phyloP scores from a whole-genome alignment of 805 yeast species.

The Kodamaea hsintzibuensis region DNA sequence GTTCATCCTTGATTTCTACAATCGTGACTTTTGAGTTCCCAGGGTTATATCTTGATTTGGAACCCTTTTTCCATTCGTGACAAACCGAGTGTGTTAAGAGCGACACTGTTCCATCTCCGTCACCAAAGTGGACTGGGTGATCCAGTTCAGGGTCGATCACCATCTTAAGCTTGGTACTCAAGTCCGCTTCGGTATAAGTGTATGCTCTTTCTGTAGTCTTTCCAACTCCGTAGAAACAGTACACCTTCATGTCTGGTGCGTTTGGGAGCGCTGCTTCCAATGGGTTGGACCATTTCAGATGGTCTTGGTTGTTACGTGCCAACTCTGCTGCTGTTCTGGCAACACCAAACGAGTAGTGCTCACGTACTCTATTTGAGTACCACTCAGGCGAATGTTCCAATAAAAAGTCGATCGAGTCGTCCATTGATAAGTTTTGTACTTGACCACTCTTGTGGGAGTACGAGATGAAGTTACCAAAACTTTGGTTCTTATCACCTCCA shows the following conservation, averaged over 20 bases:
- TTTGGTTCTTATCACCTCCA: slow-evolving; percentile 18
- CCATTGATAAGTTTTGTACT: slow-evolving; percentile 59
- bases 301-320: slow-evolving; percentile 62
- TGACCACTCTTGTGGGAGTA: slow-evolving; percentile 13
- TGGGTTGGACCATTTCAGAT: slow-evolving; percentile 90
- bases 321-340: slow-evolving; percentile 64
- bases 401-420: slow-evolving; percentile 65
- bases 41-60: slow-evolving; percentile 73
- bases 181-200: slow-evolving; percentile 66
- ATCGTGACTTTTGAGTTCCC: slow-evolving; percentile 69
- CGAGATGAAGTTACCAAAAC: slow-evolving; percentile 16
- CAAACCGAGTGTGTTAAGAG: slow-evolving; percentile 85
- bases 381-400: slow-evolving; percentile 70
- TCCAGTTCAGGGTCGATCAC: slow-evolving; percentile 67
- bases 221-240: slow-evolving; percentile 93
- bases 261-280: slow-evolving; percentile 87
- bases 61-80: slow-evolving; percentile 79
- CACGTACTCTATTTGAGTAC: slow-evolving; percentile 64
- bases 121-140: slow-evolving; percentile 74
- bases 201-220: slow-evolving; percentile 95
- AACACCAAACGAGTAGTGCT: slow-evolving; percentile 78
- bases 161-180: slow-evolving; percentile 56
- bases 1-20: slow-evolving; percentile 92
- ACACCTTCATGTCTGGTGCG: slow-evolving; percentile 90
- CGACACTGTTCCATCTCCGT: slow-evolving; percentile 97